These are phyloP conservation scores for Epichloe scottii DNA, from an alignment of 2,329 filamentous ascomycete species.

Conservation along the genomic window DNA sequence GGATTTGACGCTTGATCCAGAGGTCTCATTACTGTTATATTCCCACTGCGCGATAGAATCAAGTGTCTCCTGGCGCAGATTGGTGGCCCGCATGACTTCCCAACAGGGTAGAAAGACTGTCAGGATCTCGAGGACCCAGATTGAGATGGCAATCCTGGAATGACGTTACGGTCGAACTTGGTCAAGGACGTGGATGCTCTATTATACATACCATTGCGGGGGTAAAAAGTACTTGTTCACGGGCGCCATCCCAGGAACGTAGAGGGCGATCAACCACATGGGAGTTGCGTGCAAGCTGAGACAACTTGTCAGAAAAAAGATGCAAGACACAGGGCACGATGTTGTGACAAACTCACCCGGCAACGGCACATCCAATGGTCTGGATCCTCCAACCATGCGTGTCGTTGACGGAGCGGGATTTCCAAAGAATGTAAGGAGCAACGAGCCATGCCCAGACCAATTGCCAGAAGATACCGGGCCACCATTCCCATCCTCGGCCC, in stretches of 20 bases:
- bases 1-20: slow-evolving; percentile 9
- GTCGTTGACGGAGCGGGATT: slow-evolving; percentile 47
- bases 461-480: slow-evolving; percentile 49
- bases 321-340: too few species aligned
- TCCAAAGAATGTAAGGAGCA: slow-evolving; percentile 30
- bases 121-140: slow-evolving; percentile 47
- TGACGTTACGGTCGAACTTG: neutral
- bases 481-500: slow-evolving; percentile 51
- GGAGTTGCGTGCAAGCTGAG: slow-evolving; percentile 47
- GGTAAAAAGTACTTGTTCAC: slow-evolving; percentile 36
- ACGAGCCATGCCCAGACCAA: slow-evolving; percentile 48
- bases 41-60: slow-evolving; percentile 33
- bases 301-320: neutral
- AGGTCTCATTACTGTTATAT: slow-evolving; percentile 18
- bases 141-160: slow-evolving; percentile 34
- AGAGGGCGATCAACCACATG: slow-evolving; percentile 48
- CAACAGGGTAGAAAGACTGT: slow-evolving; percentile 50
- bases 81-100: slow-evolving; percentile 35
- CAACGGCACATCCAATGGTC: slow-evolving; percentile 37
- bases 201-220: slow-evolving; percentile 43
- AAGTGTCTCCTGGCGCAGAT: slow-evolving; percentile 28
- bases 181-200: slow-evolving; percentile 29
- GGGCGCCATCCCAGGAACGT: slow-evolving; percentile 23
- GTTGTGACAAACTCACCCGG: slow-evolving; percentile 20
- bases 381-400: slow-evolving; percentile 53